A percentile compares a stretch with the other conserved stretches of the same genome.
These are phyloP conservation scores for Pseudodiploospora longispora DNA, from an alignment of 2,329 filamentous ascomycete species.

Conservation along the genomic window DNA sequence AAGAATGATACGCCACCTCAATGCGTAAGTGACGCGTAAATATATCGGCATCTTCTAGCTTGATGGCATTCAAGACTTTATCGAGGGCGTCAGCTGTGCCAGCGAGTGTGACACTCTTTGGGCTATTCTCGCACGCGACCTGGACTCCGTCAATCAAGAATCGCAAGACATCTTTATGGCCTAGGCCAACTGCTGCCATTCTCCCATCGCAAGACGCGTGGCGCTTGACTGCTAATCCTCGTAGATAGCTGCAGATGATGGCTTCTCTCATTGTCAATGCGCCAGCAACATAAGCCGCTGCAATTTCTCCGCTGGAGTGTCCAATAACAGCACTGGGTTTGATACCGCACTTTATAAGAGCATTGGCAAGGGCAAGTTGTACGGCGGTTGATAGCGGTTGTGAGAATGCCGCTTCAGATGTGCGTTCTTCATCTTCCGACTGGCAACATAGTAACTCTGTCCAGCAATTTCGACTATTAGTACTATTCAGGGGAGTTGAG, in stretches of 20 bases:
- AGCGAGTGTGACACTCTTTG: slow-evolving; percentile 26
- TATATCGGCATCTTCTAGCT: slow-evolving; percentile 25
- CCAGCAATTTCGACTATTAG: too few species aligned
- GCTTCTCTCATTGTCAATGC: slow-evolving; percentile 16
- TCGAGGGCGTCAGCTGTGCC: slow-evolving; percentile 20
- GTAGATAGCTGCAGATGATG: slow-evolving; percentile 20
- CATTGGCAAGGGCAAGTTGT: slow-evolving; percentile 31
- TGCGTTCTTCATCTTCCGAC: too few species aligned
- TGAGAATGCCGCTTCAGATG: not conserved
- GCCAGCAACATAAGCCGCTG: slow-evolving; percentile 24
- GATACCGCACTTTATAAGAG: slow-evolving; percentile 23
- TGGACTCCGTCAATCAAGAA: slow-evolving; percentile 17
- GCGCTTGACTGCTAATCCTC: slow-evolving; percentile 2
- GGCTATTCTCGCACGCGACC: slow-evolving; percentile 30
- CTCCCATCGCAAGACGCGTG: slow-evolving; percentile 11
- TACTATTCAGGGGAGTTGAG: slow-evolving; percentile 1
- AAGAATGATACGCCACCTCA: slow-evolving; percentile 1
- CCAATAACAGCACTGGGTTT: slow-evolving; percentile 29
- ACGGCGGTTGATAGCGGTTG: slow-evolving; percentile 27
- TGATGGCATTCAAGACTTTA: slow-evolving; percentile 17
- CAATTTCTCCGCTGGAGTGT: slow-evolving; percentile 42
- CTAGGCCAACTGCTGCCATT: slow-evolving; percentile 34
- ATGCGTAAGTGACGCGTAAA: not conserved
- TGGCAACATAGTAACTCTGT: too few species aligned
- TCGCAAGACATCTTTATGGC: slow-evolving; percentile 18